Evolutionary conservation across 306 rosid species (phyloP).

Genomic region (Quercus glauca): DNA sequence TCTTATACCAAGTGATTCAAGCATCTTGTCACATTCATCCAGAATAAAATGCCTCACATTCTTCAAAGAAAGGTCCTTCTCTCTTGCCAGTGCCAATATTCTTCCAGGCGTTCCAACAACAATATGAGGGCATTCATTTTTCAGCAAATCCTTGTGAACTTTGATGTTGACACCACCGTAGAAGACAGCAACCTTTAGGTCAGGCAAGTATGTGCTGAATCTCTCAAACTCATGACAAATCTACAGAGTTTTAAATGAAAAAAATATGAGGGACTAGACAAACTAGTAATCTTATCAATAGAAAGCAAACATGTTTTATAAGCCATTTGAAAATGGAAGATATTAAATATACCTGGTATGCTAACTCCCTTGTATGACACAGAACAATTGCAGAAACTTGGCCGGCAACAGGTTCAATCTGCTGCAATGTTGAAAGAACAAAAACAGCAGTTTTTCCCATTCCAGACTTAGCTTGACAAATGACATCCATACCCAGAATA

Average conservation of each 20-base stretch:
- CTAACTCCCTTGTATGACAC: constrained; percentile 95
- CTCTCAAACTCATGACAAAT: constrained; percentile 98
- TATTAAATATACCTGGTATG: constrained; percentile 68
- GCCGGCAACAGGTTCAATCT: constrained; percentile 93
- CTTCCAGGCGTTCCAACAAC: constrained; percentile 99
- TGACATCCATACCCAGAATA: constrained; percentile 96
- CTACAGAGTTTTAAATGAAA: constrained; percentile 28
- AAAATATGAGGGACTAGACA: constrained; percentile 5
- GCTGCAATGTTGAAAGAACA: constrained; percentile 93
- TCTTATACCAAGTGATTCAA: constrained; percentile 86
- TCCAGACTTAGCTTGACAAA: constrained; percentile 99
- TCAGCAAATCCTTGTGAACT: constrained; percentile 87
- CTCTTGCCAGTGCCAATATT: constrained; percentile 78
- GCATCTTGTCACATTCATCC: constrained; percentile 99
- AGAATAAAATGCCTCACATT: constrained; percentile 93
- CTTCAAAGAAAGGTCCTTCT: constrained; percentile 85
- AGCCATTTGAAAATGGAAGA: neutral
- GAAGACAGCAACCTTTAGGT: constrained; percentile 97
- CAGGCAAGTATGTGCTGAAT: constrained; percentile 88
- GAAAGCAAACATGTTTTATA: neutral
- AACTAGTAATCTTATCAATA: neutral
- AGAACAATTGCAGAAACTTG: constrained; percentile 95
- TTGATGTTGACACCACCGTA: constrained; percentile 94
- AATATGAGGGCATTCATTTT: constrained; percentile 96
- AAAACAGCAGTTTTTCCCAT: constrained; percentile 99